Evolutionary conservation across 352 stramenopile genomes (phyloP).

Genomic region (Globisporangium splendens): DNA sequence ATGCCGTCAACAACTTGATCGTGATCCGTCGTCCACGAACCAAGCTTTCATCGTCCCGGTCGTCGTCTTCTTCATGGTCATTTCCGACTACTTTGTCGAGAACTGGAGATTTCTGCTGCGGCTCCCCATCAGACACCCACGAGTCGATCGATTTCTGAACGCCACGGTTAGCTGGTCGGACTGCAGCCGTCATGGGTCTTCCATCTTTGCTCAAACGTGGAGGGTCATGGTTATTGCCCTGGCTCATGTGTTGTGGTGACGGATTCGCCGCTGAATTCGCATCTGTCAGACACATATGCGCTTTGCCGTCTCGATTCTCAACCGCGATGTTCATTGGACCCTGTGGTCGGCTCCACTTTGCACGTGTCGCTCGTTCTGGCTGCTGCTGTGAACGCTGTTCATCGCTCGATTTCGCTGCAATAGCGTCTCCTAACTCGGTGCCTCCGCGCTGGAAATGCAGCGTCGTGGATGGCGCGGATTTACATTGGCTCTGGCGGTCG

Average conservation of each 20-base stretch:
- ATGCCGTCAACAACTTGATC: conserved; percentile 60
- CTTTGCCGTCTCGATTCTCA: conserved; percentile 30
- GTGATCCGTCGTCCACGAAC: conserved; percentile 42
- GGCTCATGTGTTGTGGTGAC: conserved; percentile 4
- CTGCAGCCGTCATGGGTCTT: conserved; percentile 46
- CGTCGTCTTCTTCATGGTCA: conserved; percentile 9
- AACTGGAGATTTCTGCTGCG: conserved; percentile 41
- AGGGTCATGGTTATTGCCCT: conserved; percentile 11
- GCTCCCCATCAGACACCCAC: conserved; percentile 37
- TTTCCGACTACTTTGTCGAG: conserved; percentile 29
- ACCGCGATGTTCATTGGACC: conserved; percentile 37
- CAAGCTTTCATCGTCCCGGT: conserved; percentile 10
- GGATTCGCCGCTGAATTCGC: not conserved
- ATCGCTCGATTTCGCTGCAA: conserved; percentile 5
- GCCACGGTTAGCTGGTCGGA: conserved; percentile 5
- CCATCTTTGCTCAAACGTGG: conserved; percentile 16
- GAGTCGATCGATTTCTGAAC: conserved; percentile 41
- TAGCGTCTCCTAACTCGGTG: not conserved
- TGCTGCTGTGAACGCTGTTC: conserved; percentile 10
- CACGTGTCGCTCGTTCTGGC: conserved; percentile 14
- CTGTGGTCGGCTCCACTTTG: conserved; percentile 58
- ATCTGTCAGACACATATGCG: conserved; percentile 28
- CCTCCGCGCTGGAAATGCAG: conserved; percentile 20
- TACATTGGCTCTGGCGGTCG: conserved; percentile 22
- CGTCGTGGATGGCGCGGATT: conserved; percentile 42